Conservation (phyloP, 768 basidiomycete species). For the Tephrocybe sp. region DNA sequence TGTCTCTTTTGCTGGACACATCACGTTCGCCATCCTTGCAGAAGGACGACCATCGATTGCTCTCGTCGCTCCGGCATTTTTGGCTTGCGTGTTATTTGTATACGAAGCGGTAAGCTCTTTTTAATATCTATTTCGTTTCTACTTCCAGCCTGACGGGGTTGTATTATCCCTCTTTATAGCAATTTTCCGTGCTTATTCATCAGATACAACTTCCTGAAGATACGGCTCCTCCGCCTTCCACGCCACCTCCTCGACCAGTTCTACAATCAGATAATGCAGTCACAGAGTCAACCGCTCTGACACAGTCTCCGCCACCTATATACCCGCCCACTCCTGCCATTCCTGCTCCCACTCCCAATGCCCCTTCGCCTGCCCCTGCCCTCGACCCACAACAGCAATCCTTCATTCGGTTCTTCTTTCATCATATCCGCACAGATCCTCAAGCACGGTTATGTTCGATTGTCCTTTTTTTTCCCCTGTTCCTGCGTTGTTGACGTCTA, state of each 20-base stretch:
- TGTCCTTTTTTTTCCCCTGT: neutral
- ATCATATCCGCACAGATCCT: constrained; percentile 64
- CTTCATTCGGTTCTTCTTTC: constrained; percentile 50
- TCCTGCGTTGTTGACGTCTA: constrained; percentile 8
- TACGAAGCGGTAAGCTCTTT: constrained; percentile 67
- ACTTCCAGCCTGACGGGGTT: too few relatives aligned
- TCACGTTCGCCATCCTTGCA: constrained; percentile 83
- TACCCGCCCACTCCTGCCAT: constrained; percentile 21
- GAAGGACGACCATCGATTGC: constrained; percentile 81
- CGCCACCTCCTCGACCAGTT: constrained; percentile 23
- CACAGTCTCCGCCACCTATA: neutral
- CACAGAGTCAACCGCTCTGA: neutral
- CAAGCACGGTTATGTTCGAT: constrained; percentile 69
- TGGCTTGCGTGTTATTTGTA: constrained; percentile 76
- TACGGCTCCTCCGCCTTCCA: constrained; percentile 24
- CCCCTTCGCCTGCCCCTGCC: constrained; percentile 6
- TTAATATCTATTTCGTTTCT: too few relatives aligned
- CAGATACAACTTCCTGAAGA: constrained; percentile 84
- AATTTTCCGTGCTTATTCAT: constrained; percentile 79
- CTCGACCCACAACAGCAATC: constrained; percentile 25
- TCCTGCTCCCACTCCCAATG: constrained; percentile 18
- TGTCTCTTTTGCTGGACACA: constrained; percentile 83
- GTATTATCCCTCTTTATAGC: too few relatives aligned
- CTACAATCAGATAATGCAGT: neutral
- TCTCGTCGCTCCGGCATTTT: constrained; percentile 79